Evolutionary conservation across 768 basidiomycete genomes (phyloP), one percentile per base, ranked within the genome.

Genomic region (Lanmaoa rubissima): DNA sequence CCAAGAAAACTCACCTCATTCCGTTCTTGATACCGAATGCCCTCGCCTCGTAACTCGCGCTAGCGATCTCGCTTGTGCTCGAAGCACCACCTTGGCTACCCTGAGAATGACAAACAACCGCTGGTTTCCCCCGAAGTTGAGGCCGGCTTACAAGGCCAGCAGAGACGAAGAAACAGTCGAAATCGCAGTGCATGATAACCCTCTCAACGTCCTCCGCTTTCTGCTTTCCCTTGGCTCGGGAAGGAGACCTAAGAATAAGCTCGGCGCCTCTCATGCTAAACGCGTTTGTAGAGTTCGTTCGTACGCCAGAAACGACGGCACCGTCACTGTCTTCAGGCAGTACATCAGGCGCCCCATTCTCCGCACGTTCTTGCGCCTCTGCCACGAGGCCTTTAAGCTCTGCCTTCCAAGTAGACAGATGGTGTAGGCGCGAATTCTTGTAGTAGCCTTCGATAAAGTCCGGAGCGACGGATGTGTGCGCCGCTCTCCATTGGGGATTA

Each of bases 141-240:
- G 93, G 92, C 2, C 94, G 78, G 55, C 79, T 84, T 2, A 91
- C 78, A 49, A 95, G 73, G 0, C 94, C 92, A n/a, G 88, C 96
- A 1, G 91, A 87, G 12, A 98, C 95, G 67, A 99, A 99, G 78
- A 98, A 98, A 60, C 88, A 93, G 66, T 99, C 97, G 61, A 98
- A 98, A 70, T 94, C 92, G 62, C 90, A 92, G 64, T 94, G 92
- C 90, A 94, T 91, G 64, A 93, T 88, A 11, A 90, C 83, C 16
- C 80, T 79, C 42, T 85, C 81, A 35, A 78, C 61, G 19, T 77
- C 74, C 28, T 77, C 73, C 3, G 77, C 79, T 35, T 77, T 77
- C 41, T 78, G 79, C 61, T 86, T 86, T 64, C 78, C 80, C 58
- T 80, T 83, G 14, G 66, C 65, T 62, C 77, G 76, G 19, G 69